Evolutionary conservation across 805 yeast genomes (phyloP).

Genomic region (Debaryomyces hansenii): DNA sequence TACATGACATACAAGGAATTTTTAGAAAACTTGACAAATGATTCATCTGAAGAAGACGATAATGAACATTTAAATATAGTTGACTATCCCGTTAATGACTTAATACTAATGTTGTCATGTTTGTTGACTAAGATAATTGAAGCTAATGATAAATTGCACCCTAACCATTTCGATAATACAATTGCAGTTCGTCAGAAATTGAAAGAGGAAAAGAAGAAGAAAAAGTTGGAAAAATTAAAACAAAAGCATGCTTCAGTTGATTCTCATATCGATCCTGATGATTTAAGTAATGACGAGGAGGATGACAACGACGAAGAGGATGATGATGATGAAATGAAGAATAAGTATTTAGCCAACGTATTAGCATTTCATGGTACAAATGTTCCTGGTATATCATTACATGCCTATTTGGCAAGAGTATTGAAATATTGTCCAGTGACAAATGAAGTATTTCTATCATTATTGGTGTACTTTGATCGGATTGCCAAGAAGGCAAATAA

Average conservation of each 20-base stretch:
- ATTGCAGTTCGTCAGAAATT: slow-evolving; percentile 39
- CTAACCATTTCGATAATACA: slow-evolving; percentile 57
- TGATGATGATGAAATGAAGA: slow-evolving; percentile 43
- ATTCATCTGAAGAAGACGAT: slow-evolving; percentile 9
- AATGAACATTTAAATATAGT: slow-evolving; percentile 72
- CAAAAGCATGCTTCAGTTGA: neutral
- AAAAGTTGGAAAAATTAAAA: slow-evolving; percentile 20
- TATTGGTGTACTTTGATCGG: slow-evolving; percentile 91
- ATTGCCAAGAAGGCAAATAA: slow-evolving; percentile 81
- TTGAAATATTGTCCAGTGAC: slow-evolving; percentile 98
- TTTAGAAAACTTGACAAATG: slow-evolving; percentile 25
- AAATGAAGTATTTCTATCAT: slow-evolving; percentile 87
- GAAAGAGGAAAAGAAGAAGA: slow-evolving; percentile 33
- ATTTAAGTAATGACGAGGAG: slow-evolving; percentile 7
- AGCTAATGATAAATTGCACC: slow-evolving; percentile 82
- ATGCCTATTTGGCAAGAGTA: slow-evolving; percentile 85
- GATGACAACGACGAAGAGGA: slow-evolving; percentile 23
- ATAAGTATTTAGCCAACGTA: slow-evolving; percentile 63
- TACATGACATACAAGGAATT: slow-evolving; percentile 45
- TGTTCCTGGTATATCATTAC: slow-evolving; percentile 91
- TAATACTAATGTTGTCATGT: slow-evolving; percentile 82
- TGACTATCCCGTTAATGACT: slow-evolving; percentile 76
- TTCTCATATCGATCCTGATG: neutral
- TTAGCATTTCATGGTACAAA: slow-evolving; percentile 94
- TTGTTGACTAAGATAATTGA: slow-evolving; percentile 83